Conservation (phyloP, 164 flowering plant genomes). For the Annona squamosa region DNA sequence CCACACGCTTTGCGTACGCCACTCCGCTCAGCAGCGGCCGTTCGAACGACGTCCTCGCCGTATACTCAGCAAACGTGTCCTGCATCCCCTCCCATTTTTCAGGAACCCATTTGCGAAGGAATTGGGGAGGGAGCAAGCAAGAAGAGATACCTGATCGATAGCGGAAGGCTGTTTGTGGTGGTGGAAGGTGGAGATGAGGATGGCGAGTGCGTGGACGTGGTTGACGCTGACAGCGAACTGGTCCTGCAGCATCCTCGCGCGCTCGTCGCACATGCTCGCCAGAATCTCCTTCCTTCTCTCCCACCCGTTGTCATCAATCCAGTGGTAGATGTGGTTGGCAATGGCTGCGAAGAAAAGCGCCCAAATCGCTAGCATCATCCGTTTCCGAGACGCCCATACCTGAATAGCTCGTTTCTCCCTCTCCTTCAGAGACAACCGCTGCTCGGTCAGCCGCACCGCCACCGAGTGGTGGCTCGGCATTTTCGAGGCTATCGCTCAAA, state of each 20-base stretch:
- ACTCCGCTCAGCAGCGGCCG: slow-evolving; percentile 87
- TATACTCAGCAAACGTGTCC: slow-evolving; percentile 88
- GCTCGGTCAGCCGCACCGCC: slow-evolving; percentile 20
- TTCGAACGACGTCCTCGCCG: slow-evolving; percentile 81
- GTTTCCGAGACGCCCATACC: slow-evolving; percentile 6
- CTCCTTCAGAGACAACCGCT: slow-evolving; percentile 4
- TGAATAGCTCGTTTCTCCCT: slow-evolving; percentile 14
- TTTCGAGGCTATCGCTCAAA: slow-evolving; percentile 17
- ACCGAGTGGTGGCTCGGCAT: slow-evolving; percentile 21
- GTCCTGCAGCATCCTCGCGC: slow-evolving; percentile 91
- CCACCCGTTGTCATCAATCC: slow-evolving; percentile 40
- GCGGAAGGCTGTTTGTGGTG: slow-evolving; percentile 72
- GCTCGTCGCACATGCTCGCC: slow-evolving; percentile 74
- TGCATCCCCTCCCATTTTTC: slow-evolving; percentile 26
- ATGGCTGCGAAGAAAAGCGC: slow-evolving; percentile 23
- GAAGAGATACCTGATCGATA: slow-evolving; percentile 67
- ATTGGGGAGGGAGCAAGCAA: neutral
- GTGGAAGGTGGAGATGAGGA: slow-evolving; percentile 85
- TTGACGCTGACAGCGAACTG: slow-evolving; percentile 91
- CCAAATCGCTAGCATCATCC: slow-evolving; percentile 36
- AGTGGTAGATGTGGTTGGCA: slow-evolving; percentile 27
- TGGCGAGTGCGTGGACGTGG: slow-evolving; percentile 85
- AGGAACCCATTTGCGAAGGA: neutral
- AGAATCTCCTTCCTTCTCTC: slow-evolving; percentile 61
- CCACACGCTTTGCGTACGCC: slow-evolving; percentile 75